Conservation (phyloP, 805 yeast genomes). For the Clavispora santaluciae region DNA sequence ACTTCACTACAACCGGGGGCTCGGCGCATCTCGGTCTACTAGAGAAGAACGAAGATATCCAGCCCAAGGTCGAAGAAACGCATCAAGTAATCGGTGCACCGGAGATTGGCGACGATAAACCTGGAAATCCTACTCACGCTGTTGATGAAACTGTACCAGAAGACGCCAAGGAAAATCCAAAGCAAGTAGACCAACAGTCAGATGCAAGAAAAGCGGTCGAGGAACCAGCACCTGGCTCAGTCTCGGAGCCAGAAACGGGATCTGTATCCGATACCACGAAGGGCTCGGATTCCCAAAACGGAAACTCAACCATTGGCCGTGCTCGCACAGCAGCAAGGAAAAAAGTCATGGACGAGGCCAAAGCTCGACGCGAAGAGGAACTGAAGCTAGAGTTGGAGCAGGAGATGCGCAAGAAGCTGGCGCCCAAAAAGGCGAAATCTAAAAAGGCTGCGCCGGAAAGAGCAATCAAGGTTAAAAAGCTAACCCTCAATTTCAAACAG, state of each 20-base stretch:
- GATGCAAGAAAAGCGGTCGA: neutral
- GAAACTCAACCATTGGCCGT: neutral
- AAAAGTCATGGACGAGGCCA: constrained; percentile 4
- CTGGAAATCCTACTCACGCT: too few species aligned
- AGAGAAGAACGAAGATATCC: neutral
- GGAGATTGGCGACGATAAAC: too few species aligned
- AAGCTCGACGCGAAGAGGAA: constrained; percentile 3
- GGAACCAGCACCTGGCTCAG: too few species aligned
- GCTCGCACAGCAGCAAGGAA: constrained; percentile 1
- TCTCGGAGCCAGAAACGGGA: too few species aligned
- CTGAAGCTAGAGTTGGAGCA: neutral
- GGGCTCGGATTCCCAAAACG: too few species aligned
- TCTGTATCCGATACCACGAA: too few species aligned
- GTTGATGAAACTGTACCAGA: too few species aligned
- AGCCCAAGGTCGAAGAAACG: too few species aligned
- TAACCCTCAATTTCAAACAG: constrained; percentile 3
- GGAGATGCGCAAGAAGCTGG: constrained; percentile 1
- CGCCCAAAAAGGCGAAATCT: constrained; percentile 1
- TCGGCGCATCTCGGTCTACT: neutral
- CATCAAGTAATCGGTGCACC: too few species aligned
- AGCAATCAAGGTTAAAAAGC: constrained; percentile 1
- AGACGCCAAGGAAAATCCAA: too few species aligned
- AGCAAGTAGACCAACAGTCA: too few species aligned
- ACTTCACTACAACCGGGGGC: constrained; percentile 4
- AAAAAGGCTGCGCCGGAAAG: constrained; percentile 6